Conservation (phyloP, 1,139 yeast species). For the Lodderomyces jiufengensis region DNA sequence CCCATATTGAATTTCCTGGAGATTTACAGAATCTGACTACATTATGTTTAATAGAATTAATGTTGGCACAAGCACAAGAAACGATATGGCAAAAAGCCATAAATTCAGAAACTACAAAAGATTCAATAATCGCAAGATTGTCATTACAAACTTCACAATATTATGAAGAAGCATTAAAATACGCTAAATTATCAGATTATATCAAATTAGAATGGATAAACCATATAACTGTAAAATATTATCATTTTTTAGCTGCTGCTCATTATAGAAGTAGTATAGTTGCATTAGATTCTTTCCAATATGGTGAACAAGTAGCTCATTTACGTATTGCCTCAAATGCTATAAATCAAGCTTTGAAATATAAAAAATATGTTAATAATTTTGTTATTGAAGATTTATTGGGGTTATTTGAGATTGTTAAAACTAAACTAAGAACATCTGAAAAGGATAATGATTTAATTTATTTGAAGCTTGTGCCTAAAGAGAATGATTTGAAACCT, state of each 20-base stretch:
- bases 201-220: constrained; percentile 63
- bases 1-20: constrained; percentile 11
- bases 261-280: constrained; percentile 56
- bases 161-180: constrained; percentile 46
- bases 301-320: constrained; percentile 70
- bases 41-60: constrained; percentile 34
- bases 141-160: constrained; percentile 59
- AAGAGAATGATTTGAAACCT: constrained; percentile 34
- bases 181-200: constrained; percentile 47
- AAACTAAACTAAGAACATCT: constrained; percentile 47
- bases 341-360: constrained; percentile 35
- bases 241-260: constrained; percentile 70
- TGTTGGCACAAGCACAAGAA: constrained; percentile 88
- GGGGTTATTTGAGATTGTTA: constrained; percentile 45
- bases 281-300: constrained; percentile 46
- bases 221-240: constrained; percentile 53
- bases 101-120: constrained; percentile 47
- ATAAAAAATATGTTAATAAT: constrained; percentile 40
- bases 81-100: constrained; percentile 76
- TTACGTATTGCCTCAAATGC: constrained; percentile 36
- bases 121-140: constrained; percentile 59
- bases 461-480: constrained; percentile 65
- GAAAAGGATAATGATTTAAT: constrained; percentile 81
- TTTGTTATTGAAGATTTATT: constrained; percentile 46
- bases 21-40: constrained; percentile 30